Base-by-base conservation (phyloP, 2,329 filamentous ascomycete genomes). In the Xylariaceae sp. region DNA sequence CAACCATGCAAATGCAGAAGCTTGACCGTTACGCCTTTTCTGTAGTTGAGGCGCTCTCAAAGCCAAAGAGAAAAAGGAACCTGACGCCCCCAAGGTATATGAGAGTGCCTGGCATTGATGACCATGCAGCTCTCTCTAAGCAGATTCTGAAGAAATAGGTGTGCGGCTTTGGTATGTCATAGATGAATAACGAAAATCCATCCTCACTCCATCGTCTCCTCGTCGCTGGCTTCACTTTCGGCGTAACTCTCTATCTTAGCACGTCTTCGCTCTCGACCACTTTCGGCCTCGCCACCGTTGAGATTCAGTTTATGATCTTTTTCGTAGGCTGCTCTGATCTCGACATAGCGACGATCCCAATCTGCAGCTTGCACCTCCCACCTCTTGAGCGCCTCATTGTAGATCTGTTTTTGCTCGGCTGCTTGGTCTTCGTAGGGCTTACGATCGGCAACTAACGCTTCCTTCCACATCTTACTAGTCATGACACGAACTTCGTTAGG, bases 401-500 rank as follows among this genome's bases (percentile, higher is more conserved):
- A 86, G 2, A 68, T 72, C 46, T 76, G 73, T 63, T 91, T 91
- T 55, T 88, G 85, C 42, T 76, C 75, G 44, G 83, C 76, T 4
- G 86, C 87, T 62, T 84, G 77, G 22, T 89, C 83, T 39, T 91
- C 77, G 59, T 87, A 97, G 1, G 90, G 91, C 61, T 78, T 76
- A 60, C 85, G 88, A 55, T 82, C 77, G 36, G 86, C 86, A 5
- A 81, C 74, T 2, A 75, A 68, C 0, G 87, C 82, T 40, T 87
- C 85, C 56, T 86, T 88, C 93, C 93, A 98, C 83, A 93, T 91
- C 61, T 86, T 85, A 22, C 91, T 91, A 8, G 93, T 80, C 63
- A 90, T 88, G 40, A 83, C 80, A 25, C 93, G 86, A 45, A 97
- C 86, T 60, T 95, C 88, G 58, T 89, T 94, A 6, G 85, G 82